Percentiles rank a stretch among this genome's conserved stretches.
phyloP scores from a whole-genome alignment of 2,329 filamentous ascomycete species.

The Botrytis cinerea region DNA sequence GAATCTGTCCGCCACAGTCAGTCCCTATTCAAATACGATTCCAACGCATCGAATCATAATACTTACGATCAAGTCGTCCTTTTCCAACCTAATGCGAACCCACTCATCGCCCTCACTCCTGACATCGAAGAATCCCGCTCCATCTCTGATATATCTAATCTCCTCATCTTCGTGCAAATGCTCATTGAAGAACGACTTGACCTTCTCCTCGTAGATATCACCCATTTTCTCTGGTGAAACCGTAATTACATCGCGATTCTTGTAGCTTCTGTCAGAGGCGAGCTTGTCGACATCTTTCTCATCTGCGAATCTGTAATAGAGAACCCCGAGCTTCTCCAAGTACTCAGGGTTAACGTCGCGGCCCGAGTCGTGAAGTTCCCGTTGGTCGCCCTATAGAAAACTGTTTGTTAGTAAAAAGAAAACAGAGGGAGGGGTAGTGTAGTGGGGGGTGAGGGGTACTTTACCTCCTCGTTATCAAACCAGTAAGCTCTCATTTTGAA shows the following conservation, averaged over 20 bases:
- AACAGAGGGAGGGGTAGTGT: slow-evolving; percentile 16
- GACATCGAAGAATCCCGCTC: slow-evolving; percentile 91
- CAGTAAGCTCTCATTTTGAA: slow-evolving; percentile 68
- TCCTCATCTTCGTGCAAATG: slow-evolving; percentile 98
- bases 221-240: slow-evolving; percentile 87
- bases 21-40: not conserved
- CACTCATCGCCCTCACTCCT: slow-evolving; percentile 79
- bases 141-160: slow-evolving; percentile 90
- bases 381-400: slow-evolving; percentile 78
- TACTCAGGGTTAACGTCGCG: slow-evolving; percentile 63
- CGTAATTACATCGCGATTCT: slow-evolving; percentile 90
- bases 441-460: slow-evolving; percentile 29
- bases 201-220: slow-evolving; percentile 85
- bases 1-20: slow-evolving; percentile 51
- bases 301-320: slow-evolving; percentile 70
- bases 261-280: slow-evolving; percentile 76
- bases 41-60: not conserved
- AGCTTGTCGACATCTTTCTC: slow-evolving; percentile 71
- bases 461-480: slow-evolving; percentile 66
- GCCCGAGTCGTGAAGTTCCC: slow-evolving; percentile 84
- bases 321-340: slow-evolving; percentile 74
- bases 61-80: slow-evolving; percentile 74
- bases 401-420: slow-evolving; percentile 26
- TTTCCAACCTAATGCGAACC: slow-evolving; percentile 82
- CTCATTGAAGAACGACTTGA: slow-evolving; percentile 91